Percentiles rank a stretch among this genome's conserved stretches.
Evolutionary conservation across 2,329 filamentous ascomycete genomes (phyloP).

Genomic region (Ophiosphaerella korrae): DNA sequence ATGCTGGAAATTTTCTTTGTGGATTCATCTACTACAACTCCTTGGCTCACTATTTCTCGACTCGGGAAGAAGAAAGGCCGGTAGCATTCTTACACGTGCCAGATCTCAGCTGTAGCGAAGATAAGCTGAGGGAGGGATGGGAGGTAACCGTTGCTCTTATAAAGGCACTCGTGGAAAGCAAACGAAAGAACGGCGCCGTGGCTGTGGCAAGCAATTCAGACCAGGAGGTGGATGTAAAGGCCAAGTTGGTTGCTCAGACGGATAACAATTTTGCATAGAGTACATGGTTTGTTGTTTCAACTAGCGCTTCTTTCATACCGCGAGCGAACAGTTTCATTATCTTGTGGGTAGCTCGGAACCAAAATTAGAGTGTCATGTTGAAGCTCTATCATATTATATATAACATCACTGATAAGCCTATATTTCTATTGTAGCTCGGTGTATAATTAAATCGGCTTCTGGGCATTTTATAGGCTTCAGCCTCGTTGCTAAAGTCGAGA

Average conservation of each 20-base stretch:
- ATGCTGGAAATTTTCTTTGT: slow-evolving; percentile 46
- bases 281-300: background rate
- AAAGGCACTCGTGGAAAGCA: slow-evolving; percentile 41
- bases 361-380: no score
- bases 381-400: no score
- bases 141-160: slow-evolving; percentile 41
- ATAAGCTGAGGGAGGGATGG: slow-evolving; percentile 31
- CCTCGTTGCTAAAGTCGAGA: no score
- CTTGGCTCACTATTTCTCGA: slow-evolving; percentile 34
- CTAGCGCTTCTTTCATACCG: background rate
- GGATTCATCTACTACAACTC: slow-evolving; percentile 46
- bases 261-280: slow-evolving; percentile 1
- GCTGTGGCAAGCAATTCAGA: background rate
- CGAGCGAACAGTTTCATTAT: no score
- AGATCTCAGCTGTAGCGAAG: slow-evolving; percentile 35
- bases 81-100: slow-evolving; percentile 46
- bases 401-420: no score
- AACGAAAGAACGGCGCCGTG: slow-evolving; percentile 24
- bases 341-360: no score
- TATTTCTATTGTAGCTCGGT: no score
- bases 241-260: background rate
- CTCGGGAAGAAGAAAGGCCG: slow-evolving; percentile 28
- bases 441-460: no score
- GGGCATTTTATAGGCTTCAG: no score
- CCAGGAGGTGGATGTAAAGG: background rate